Base-by-base conservation (phyloP, 257 asterid species). In the Voacanga thouarsii region DNA sequence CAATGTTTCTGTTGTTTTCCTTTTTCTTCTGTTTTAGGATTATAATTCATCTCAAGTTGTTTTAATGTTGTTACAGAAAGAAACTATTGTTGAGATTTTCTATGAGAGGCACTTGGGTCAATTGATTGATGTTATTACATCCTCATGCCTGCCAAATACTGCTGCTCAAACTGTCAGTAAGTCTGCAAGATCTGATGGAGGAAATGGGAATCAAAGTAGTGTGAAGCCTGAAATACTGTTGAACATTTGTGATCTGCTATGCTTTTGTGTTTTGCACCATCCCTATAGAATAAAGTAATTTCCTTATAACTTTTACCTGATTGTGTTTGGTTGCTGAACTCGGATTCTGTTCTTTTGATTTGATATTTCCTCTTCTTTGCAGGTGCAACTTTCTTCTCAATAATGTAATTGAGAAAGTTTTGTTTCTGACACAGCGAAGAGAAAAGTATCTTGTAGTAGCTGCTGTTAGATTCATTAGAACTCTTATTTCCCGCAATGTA, bases 191-290 rank as follows among this genome's bases (percentile, higher is more conserved):
- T 74, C 88, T 33, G 83, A 79, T 81, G 90, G 80, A 83, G 89
- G 81, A 74, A 77, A 82, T 74, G 83, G 83, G 86, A 84, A 77
- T 78, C 92, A 79, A 76, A 88, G 84, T 74, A 68, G 82, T 37
- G 86, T 83, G 84, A 93, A 89, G 86, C 97, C 99, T 71, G 99
- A 96, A 81, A 96, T 93, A 74, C 85, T 96, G 56, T 83, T 93
- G 77, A 93, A 91, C 83, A 85, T 92, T 75, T 93, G 98, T 84
- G 99, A 96, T 80, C 92, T 96, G 82, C 94, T 96, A 76, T 90
- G 95, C 93, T 96, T 92, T 86, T 96, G 97, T 67, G 91, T 96
- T 65, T 78, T 92, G 89, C 97, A 94, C 86, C 99, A 96, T 85
- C 96, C 99, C 30, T 86, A 87, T 75, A 89, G 95, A 87, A 96